A percentile compares a stretch with the other conserved stretches of the same genome.
These are phyloP conservation scores for Claviceps citrina DNA, from an alignment of 2,329 filamentous ascomycete genomes.

Conservation along the genomic window DNA sequence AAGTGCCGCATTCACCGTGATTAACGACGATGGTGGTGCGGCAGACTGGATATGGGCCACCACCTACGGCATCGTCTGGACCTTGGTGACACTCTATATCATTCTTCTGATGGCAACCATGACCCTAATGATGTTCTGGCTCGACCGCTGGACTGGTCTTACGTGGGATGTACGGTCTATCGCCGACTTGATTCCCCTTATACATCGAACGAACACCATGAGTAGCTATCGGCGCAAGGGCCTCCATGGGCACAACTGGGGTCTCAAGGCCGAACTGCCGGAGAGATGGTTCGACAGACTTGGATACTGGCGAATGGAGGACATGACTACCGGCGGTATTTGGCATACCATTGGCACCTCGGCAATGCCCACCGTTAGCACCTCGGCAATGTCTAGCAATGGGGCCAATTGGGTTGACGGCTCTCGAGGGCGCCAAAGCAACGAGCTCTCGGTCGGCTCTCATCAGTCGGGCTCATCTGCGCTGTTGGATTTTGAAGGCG, in stretches of 20 bases:
- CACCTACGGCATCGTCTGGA: slow-evolving; percentile 65
- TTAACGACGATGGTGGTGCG: slow-evolving; percentile 35
- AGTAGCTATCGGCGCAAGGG: slow-evolving; percentile 55
- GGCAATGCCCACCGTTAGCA: slow-evolving; percentile 42
- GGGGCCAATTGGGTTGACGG: background rate
- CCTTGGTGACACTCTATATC: slow-evolving; percentile 57
- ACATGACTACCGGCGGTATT: slow-evolving; percentile 46
- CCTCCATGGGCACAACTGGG: slow-evolving; percentile 32
- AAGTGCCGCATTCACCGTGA: slow-evolving; percentile 57
- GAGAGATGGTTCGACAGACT: slow-evolving; percentile 52
- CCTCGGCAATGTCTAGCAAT: slow-evolving; percentile 19
- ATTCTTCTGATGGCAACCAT: slow-evolving; percentile 42
- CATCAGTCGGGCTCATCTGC: slow-evolving; percentile 12
- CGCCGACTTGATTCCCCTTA: slow-evolving; percentile 63
- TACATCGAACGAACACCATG: slow-evolving; percentile 67
- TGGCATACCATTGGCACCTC: slow-evolving; percentile 63
- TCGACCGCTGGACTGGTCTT: slow-evolving; percentile 52
- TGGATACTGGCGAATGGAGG: slow-evolving; percentile 71
- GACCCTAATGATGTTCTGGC: slow-evolving; percentile 47
- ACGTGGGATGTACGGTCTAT: slow-evolving; percentile 74
- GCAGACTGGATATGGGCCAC: slow-evolving; percentile 60
- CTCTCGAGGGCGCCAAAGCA: slow-evolving; percentile 9
- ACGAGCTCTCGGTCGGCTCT: slow-evolving; percentile 18
- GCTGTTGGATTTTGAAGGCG: slow-evolving; percentile 17
- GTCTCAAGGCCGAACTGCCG: slow-evolving; percentile 37